A percentile compares a stretch with the other conserved stretches of the same genome.
These are phyloP conservation scores for Trypanosoma congolense DNA, from an alignment of 208 protist species.

Conservation along the genomic window DNA sequence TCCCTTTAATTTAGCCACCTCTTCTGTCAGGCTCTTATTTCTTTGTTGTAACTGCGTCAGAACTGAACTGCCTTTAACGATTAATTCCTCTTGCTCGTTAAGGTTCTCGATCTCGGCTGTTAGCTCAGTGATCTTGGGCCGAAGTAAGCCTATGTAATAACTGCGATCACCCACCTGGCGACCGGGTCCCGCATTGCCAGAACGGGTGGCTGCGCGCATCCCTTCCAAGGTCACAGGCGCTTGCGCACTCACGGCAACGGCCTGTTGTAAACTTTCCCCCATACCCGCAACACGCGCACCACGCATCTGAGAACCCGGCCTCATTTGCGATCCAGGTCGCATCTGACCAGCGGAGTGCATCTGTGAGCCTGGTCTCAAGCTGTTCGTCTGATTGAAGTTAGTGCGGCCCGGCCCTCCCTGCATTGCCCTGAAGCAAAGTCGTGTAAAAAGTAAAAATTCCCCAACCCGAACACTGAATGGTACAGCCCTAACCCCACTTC, in stretches of 20 bases:
- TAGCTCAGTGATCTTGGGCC: constrained; percentile 83
- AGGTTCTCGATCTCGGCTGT: constrained; percentile 83
- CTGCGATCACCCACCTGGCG: constrained; percentile 86
- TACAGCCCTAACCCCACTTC: too few relatives aligned
- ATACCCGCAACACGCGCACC: constrained; percentile 65
- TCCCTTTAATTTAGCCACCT: constrained; percentile 74
- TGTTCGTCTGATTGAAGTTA: constrained; percentile 25
- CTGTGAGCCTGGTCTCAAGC: constrained; percentile 30
- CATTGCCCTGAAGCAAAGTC: constrained; percentile 1
- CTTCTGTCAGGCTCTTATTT: constrained; percentile 56
- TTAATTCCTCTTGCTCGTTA: constrained; percentile 79
- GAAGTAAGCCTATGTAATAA: constrained; percentile 88
- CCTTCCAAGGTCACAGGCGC: constrained; percentile 77
- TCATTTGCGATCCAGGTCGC: constrained; percentile 75
- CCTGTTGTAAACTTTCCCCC: constrained; percentile 78
- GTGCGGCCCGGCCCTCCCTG: constrained; percentile 12
- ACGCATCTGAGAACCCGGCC: constrained; percentile 62
- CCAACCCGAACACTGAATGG: too few relatives aligned
- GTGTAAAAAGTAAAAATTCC: too few relatives aligned
- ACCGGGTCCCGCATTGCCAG: constrained; percentile 66
- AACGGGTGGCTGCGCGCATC: constrained; percentile 73
- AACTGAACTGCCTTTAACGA: constrained; percentile 70
- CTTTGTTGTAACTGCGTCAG: constrained; percentile 77
- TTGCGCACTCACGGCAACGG: constrained; percentile 55
- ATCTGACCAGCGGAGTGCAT: too few relatives aligned